Evolutionary conservation across 495 filamentous ascomycete species (phyloP).

Genomic region (Friedmanniomyces simplex): DNA sequence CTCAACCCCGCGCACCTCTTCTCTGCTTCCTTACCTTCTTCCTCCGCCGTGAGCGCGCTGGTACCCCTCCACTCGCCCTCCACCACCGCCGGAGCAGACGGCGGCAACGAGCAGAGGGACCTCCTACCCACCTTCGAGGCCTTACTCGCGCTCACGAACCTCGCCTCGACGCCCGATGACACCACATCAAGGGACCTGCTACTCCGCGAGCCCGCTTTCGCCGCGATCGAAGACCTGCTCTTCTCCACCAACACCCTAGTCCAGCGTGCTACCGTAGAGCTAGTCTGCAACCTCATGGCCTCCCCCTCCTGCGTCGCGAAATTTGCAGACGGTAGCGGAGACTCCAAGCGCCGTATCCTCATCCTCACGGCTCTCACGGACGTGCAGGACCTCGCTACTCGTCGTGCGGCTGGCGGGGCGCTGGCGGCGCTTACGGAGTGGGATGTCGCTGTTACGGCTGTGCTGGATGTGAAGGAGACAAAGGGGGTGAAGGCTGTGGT

Average conservation of each 20-base stretch:
- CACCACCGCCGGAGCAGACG: conserved; percentile 23
- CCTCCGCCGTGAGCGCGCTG: conserved; percentile 69
- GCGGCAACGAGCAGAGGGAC: conserved; percentile 41
- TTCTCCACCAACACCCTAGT: conserved; percentile 66
- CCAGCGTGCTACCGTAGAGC: conserved; percentile 72
- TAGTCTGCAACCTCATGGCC: conserved; percentile 85
- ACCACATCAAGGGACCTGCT: conserved; percentile 37
- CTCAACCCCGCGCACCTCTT: conserved; percentile 82
- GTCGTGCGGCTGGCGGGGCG: conserved; percentile 78
- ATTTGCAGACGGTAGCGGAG: conserved; percentile 59
- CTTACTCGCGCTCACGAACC: conserved; percentile 83
- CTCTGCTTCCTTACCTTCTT: conserved; percentile 60
- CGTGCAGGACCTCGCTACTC: conserved; percentile 65
- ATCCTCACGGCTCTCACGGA: conserved; percentile 80
- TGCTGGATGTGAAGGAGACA: conserved; percentile 41
- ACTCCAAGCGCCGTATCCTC: conserved; percentile 62
- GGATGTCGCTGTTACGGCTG: conserved; percentile 56
- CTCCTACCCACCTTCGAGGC: conserved; percentile 86
- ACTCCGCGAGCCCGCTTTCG: conserved; percentile 49
- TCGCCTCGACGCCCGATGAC: conserved; percentile 59
- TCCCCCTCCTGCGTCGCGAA: conserved; percentile 61
- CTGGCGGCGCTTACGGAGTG: conserved; percentile 73
- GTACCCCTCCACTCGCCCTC: conserved; percentile 57
- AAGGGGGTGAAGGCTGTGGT: conserved; percentile 58
- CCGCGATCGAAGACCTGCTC: conserved; percentile 69